Conservation (phyloP, 352 stramenopile species). For the Pythium utonaiense region DNA sequence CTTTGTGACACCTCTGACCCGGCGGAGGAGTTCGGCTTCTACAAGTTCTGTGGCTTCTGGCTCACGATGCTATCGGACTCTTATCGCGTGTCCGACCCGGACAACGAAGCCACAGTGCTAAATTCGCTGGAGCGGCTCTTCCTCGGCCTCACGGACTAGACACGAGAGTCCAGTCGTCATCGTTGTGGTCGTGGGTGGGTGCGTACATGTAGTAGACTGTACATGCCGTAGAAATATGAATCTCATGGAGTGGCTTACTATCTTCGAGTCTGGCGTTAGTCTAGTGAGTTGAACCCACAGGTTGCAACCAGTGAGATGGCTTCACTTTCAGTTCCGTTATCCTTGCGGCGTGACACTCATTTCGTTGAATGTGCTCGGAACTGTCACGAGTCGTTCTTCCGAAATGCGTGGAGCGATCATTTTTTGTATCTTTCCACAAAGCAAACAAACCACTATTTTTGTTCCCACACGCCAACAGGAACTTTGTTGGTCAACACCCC, state of each 20-base stretch:
- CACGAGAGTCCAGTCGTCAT: no score
- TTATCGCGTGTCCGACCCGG: slow-evolving; percentile 34
- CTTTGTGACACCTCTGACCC: slow-evolving; percentile 41
- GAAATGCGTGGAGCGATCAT: no score
- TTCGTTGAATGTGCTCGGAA: neutral
- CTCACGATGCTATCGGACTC: slow-evolving; percentile 46
- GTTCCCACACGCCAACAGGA: neutral
- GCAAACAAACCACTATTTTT: no score
- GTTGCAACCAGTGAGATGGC: neutral
- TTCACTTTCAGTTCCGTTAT: neutral
- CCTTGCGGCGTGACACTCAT: neutral
- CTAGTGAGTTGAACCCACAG: no score
- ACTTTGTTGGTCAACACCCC: neutral
- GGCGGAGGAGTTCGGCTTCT: slow-evolving; percentile 51
- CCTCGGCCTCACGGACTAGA: slow-evolving; percentile 18
- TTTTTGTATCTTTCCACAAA: neutral
- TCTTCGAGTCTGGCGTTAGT: no score
- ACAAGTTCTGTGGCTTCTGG: slow-evolving; percentile 51
- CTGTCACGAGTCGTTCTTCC: neutral
- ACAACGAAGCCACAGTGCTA: slow-evolving; percentile 38
- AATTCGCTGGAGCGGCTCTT: slow-evolving; percentile 39
- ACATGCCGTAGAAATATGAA: neutral
- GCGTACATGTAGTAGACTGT: no score
- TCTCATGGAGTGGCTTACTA: neutral
- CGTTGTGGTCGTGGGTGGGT: no score